phyloP scores from a whole-genome alignment of 192 early-diverging fungal genomes.

The Phlyctochytrium planicorne region DNA sequence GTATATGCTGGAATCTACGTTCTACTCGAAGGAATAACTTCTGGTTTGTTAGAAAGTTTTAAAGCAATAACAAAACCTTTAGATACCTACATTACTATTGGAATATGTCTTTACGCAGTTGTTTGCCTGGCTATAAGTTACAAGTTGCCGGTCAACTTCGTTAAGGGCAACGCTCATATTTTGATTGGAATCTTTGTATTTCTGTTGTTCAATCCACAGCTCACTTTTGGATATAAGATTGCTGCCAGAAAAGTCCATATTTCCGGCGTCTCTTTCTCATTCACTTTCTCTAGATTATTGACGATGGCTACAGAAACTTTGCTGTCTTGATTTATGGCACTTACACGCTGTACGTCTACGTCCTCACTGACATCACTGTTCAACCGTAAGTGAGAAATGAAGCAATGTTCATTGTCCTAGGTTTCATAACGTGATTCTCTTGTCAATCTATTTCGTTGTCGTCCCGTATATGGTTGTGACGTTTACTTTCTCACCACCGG shows the following conservation, averaged over 20 bases:
- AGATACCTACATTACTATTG: not conserved
- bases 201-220: not conserved
- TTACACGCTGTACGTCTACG: not conserved
- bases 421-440: not conserved
- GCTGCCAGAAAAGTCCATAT: not conserved
- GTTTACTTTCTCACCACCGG: too few relatives aligned
- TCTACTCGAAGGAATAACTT: not conserved
- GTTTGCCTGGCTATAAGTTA: not conserved
- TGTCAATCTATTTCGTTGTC: not conserved
- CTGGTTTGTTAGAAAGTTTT: not conserved
- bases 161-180: not conserved
- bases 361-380: not conserved
- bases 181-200: not conserved
- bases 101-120: not conserved
- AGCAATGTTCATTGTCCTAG: not conserved
- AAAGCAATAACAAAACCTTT: not conserved
- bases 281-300: not conserved
- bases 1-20: not conserved
- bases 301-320: too few relatives aligned
- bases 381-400: not conserved
- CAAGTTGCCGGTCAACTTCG: not conserved
- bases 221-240: not conserved
- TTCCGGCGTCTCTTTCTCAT: not conserved
- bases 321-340: not conserved
- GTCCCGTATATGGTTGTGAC: not conserved